Conservation (phyloP, 1,284 basidiomycete genomes). For the Cutaneotrichosporon cavernicola region DNA sequence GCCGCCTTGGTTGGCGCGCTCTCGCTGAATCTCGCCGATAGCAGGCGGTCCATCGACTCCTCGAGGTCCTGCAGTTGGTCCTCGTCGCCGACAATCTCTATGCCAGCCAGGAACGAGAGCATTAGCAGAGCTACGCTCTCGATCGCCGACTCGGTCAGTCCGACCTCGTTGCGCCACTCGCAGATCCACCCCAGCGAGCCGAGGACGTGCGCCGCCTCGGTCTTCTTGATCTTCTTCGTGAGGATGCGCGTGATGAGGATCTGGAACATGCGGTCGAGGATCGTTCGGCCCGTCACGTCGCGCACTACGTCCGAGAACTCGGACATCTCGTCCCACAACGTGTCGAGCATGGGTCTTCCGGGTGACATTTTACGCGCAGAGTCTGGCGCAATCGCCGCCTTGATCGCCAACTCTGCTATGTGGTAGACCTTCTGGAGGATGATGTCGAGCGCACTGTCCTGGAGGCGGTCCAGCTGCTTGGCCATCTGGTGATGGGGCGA, state of each 20-base stretch:
- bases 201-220: slow-evolving; percentile 4
- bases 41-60: slow-evolving; percentile 1
- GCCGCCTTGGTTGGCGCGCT: slow-evolving; percentile 20
- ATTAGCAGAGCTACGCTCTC: slow-evolving; percentile 13
- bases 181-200: slow-evolving; percentile 5
- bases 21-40: slow-evolving; percentile 6
- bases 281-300: slow-evolving; percentile 11
- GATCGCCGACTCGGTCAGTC: slow-evolving; percentile 9
- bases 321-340: slow-evolving; percentile 15
- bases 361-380: slow-evolving; percentile 10
- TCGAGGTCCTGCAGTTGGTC: slow-evolving; percentile 4
- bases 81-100: not conserved
- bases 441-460: slow-evolving; percentile 13
- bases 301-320: slow-evolving; percentile 13
- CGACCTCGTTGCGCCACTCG: slow-evolving; percentile 17
- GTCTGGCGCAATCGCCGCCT: slow-evolving; percentile 6
- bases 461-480: slow-evolving; percentile 16
- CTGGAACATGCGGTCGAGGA: slow-evolving; percentile 17
- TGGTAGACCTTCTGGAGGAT: slow-evolving; percentile 16
- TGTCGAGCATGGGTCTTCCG: slow-evolving; percentile 8
- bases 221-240: slow-evolving; percentile 10
- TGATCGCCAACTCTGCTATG: slow-evolving; percentile 6
- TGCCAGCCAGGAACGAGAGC: not conserved
- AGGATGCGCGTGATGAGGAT: slow-evolving; percentile 17
- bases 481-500: slow-evolving; percentile 9